A percentile compares a stretch with the other conserved stretches of the same genome.
Evolutionary conservation across 2,329 filamentous ascomycete genomes (phyloP).

Genomic region (Cryphonectria japonica): DNA sequence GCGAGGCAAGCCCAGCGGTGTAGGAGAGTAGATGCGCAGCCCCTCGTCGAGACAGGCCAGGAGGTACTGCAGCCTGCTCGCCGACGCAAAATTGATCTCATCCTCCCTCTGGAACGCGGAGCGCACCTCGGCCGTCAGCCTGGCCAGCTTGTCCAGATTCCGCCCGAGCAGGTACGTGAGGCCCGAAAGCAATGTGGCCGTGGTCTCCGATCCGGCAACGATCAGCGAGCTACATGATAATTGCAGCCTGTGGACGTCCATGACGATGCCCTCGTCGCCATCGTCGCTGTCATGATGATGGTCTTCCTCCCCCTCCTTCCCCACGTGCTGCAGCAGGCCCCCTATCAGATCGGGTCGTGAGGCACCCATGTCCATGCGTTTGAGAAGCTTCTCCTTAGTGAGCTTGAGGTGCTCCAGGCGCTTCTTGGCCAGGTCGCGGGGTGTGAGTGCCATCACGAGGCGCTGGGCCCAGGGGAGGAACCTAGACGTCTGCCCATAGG

Average conservation of each 20-base stretch:
- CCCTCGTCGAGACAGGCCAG: constrained; percentile 43
- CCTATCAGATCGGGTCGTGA: constrained; percentile 26
- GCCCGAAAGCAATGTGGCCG: constrained; percentile 28
- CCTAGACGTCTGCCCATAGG: constrained; percentile 1
- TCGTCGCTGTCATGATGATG: not conserved
- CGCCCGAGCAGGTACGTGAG: constrained; percentile 30
- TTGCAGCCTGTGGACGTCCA: constrained; percentile 8
- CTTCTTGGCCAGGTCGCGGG: constrained; percentile 10
- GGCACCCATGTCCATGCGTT: constrained; percentile 21
- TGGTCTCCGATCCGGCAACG: constrained; percentile 29
- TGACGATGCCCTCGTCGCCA: not conserved
- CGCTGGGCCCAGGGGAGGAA: constrained; percentile 17
- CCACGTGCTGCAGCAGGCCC: constrained; percentile 15
- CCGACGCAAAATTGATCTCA: constrained; percentile 39
- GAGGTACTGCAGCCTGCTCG: constrained; percentile 39
- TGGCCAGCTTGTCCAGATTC: constrained; percentile 35
- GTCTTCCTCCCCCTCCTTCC: no score
- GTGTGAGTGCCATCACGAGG: constrained; percentile 6
- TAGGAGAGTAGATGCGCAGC: constrained; percentile 43
- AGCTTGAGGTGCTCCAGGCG: constrained; percentile 20
- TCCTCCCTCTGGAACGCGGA: constrained; percentile 37
- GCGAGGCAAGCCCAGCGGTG: constrained; percentile 26
- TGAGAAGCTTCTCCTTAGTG: constrained; percentile 23
- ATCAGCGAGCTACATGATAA: constrained; percentile 16
- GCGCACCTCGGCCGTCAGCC: constrained; percentile 42